Base-by-base conservation (phyloP, 805 yeast species). In the Priceomyces fermenticarens region DNA sequence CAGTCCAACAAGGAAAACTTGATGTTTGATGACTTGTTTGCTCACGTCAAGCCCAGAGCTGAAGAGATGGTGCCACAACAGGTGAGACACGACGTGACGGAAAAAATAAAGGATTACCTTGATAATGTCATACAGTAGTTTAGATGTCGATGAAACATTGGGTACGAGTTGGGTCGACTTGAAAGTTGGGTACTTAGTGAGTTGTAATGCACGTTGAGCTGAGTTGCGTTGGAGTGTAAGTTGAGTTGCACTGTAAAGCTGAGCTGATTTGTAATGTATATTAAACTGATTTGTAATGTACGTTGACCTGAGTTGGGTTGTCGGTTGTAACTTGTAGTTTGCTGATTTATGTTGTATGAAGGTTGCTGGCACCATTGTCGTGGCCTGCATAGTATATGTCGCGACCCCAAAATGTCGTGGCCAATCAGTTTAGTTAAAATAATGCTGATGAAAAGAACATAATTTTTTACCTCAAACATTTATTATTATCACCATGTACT, bases 11-110 rank as follows among this genome's bases (percentile, higher is more conserved):
- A 41, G 12, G 43, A 43, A 12, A 42, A 47, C 11, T 42, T 47
- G 13, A 46, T 40, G 4, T 82, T 82, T 46, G 77, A 75, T 3
- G 70, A 70, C 30, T 57, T 87, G 10, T 65, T 77, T 33, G 53
- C 72, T 10, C 63, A 67, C 25, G 57, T 88, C 10, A 85, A 80
- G 51, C 83, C 85, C 6, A 69, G 73, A 51, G 96, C 95, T 0
- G 63, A 83, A 43, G 72, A 80, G 60, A 65, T 81, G 75, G 88
- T 88, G 1, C 88, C 95, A 1, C 78, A 73, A 7, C 66, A 69
- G 3, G 82, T 88, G 10, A 82, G 77, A 54, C 66, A 74, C 4
- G 85, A 79, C 26, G 69, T 83, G 5, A 58, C 87, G 47, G 65
- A 67, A 23, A 77, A 76, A 57, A 80, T 88, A 32, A 72, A 71